These are phyloP conservation scores for Paraphaeosphaeria minitans DNA, from an alignment of 2,329 filamentous ascomycete genomes.

Conservation along the genomic window DNA sequence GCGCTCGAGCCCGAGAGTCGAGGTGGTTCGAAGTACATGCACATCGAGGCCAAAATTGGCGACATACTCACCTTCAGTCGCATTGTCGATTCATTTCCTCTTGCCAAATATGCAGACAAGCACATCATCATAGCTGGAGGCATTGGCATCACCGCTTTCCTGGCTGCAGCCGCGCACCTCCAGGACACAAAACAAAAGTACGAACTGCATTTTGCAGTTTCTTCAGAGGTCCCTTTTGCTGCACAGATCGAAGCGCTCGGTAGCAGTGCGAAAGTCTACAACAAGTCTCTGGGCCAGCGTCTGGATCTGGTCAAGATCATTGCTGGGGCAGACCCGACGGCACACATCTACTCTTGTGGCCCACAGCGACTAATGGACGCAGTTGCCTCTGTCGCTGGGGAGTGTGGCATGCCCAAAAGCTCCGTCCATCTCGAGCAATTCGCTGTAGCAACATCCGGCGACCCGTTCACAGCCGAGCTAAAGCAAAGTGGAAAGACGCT, in stretches of 20 bases:
- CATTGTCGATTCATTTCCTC: constrained; percentile 57
- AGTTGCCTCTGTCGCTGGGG: constrained; percentile 50
- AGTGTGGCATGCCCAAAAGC: constrained; percentile 52
- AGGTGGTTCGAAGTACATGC: constrained; percentile 66
- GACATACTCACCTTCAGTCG: constrained; percentile 58
- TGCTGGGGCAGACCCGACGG: constrained; percentile 56
- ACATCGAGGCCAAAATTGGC: constrained; percentile 55
- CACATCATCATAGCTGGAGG: constrained; percentile 69
- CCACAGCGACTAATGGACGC: constrained; percentile 63
- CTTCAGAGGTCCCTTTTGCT: constrained; percentile 61
- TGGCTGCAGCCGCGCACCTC: constrained; percentile 54
- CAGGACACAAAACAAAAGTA: constrained; percentile 45
- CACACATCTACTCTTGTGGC: constrained; percentile 66
- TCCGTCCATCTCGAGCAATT: constrained; percentile 69
- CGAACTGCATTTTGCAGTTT: constrained; percentile 64
- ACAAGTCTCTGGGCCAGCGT: constrained; percentile 56
- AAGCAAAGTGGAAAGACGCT: constrained; percentile 51
- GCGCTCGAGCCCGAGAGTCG: constrained; percentile 61
- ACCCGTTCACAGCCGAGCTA: constrained; percentile 65
- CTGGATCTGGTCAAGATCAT: constrained; percentile 60
- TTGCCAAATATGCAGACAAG: constrained; percentile 56
- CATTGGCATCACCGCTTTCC: constrained; percentile 70
- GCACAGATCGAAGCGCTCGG: constrained; percentile 53
- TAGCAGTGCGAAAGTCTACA: constrained; percentile 58
- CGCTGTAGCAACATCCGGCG: constrained; percentile 58